Conservation (phyloP, 441 rosid genomes). For the Euphorbia corollata region DNA sequence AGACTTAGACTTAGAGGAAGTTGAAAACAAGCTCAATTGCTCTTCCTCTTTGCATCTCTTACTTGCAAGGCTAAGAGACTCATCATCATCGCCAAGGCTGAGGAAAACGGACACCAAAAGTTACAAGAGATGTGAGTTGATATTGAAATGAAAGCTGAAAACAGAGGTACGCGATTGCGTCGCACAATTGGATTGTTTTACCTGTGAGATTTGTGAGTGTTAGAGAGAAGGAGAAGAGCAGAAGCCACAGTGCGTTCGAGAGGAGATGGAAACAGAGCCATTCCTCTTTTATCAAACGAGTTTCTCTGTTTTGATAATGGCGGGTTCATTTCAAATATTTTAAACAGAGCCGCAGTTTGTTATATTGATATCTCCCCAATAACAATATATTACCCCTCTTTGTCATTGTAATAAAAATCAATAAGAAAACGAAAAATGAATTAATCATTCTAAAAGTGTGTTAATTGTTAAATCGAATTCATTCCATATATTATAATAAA, state of each 20-base stretch:
- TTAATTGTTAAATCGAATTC: too few species aligned
- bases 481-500: too few species aligned
- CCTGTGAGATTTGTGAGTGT: conserved; percentile 24
- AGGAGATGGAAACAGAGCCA: conserved; percentile 47
- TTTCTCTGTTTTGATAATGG: conserved; percentile 35
- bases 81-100: conserved; percentile 21
- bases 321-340: conserved; percentile 32
- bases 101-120: conserved; percentile 1
- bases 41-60: conserved; percentile 23
- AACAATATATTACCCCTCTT: too few species aligned
- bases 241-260: conserved; percentile 67
- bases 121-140: background rate
- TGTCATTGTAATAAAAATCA: too few species aligned
- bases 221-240: conserved; percentile 74
- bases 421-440: too few species aligned
- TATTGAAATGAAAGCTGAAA: background rate
- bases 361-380: too few species aligned
- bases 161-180: background rate
- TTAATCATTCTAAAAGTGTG: too few species aligned
- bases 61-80: conserved; percentile 19
- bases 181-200: conserved; percentile 5
- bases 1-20: conserved; percentile 35
- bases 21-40: conserved; percentile 33
- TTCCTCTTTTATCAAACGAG: background rate
- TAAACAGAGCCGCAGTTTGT: background rate